Evolutionary conservation across 495 filamentous ascomycete species (phyloP).

Genomic region (Evansstolkia leycettana): DNA sequence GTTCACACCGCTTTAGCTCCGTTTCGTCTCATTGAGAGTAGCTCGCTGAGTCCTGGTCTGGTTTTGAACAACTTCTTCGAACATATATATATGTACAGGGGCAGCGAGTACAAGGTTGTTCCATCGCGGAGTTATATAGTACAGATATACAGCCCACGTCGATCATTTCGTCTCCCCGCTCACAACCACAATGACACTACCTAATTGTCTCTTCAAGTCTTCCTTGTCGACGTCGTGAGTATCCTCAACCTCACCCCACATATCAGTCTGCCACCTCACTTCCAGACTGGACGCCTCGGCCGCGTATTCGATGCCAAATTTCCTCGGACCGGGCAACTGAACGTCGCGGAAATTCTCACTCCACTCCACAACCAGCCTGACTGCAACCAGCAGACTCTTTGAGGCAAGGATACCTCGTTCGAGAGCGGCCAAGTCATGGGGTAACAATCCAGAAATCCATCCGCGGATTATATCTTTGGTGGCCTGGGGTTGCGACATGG

Average conservation of each 20-base stretch:
- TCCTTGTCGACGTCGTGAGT: conserved; percentile 96
- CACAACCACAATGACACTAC: conserved; percentile 71
- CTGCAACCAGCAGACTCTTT: conserved; percentile 74
- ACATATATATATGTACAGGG: no score
- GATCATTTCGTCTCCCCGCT: conserved; percentile 37
- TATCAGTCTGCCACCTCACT: conserved; percentile 77
- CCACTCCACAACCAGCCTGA: conserved; percentile 76
- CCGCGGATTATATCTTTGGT: conserved; percentile 63
- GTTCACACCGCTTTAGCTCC: no score
- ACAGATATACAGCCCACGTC: no score
- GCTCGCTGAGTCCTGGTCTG: no score
- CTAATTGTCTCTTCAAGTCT: conserved; percentile 78
- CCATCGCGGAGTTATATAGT: no score
- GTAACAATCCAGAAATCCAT: conserved; percentile 61
- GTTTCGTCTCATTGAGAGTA: no score
- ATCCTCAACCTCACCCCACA: conserved; percentile 97
- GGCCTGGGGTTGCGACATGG: conserved; percentile 51
- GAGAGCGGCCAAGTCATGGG: conserved; percentile 74
- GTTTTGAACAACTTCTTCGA: no score
- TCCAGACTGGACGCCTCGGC: conserved; percentile 68
- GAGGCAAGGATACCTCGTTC: conserved; percentile 73
- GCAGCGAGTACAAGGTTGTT: no score
- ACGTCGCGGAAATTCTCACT: conserved; percentile 52
- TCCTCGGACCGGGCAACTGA: conserved; percentile 17
- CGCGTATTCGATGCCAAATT: conserved; percentile 50